Base-by-base conservation (phyloP, 768 basidiomycete species). In the Xerocomellus dryophilus region DNA sequence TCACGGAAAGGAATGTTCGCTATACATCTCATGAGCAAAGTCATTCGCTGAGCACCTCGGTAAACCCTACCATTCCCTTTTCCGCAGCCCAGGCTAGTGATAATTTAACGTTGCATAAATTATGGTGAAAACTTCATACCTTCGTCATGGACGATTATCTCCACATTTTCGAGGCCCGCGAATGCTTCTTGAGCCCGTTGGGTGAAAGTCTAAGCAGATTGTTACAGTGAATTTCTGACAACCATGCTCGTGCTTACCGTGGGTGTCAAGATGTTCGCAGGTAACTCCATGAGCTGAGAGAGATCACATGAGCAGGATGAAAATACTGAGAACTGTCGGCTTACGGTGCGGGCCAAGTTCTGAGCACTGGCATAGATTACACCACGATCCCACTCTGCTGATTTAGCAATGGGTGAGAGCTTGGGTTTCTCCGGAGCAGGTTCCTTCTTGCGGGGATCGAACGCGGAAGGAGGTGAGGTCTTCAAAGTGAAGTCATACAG, bases 1-100 rank as follows among this genome's bases (percentile, higher is more conserved):
- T 85, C 15, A 95, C 92, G 1, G 91, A 93, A 27, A 95, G 82
- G 81, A 95, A 93, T 7, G 88, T 84, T 58, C 83, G 80, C 88
- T 89, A 57, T 18, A 5, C 18, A 10, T 17, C 39, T 12, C 34
- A 21, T 53, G 11, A 50, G 43, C 32, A 51, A 18, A 4, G 20
- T 41, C 17, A 36, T 49, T 7, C 3, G 21, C 12, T 14, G 20
- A 46, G 20, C 3, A 31, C 15, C n/a, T 3, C 7, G n/a, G 8
- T 10, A 14, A 38, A 29, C 62, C 70, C 2, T 46, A 86, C 88
- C 93, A 94, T 95, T 52, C 84, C 84, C 73, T 89, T 90, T 71
- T 86, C 77, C 42, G 80, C 79, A 25, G 92, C 91, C 92, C 92
- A 95, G 2, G 75, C 88, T 89, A 58, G 60, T 7, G 39, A 50